phyloP scores from a whole-genome alignment of 257 asterid species.

The Osmanthus fragrans region DNA sequence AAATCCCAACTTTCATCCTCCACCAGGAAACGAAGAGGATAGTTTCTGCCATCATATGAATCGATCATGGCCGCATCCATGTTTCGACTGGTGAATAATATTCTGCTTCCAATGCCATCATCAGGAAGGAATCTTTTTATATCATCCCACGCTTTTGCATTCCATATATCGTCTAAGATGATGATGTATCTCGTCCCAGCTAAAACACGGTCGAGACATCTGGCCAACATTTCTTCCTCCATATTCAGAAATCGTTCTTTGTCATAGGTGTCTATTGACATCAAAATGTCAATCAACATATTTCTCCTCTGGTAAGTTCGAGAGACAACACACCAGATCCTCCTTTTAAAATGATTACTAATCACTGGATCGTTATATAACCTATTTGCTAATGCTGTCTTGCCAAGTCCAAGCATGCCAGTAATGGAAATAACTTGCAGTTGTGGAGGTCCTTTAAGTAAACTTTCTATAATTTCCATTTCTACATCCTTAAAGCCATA shows the following conservation, averaged over 20 bases:
- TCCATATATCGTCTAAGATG: constrained; percentile 48
- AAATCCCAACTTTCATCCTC: background rate
- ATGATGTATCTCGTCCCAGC: constrained; percentile 31
- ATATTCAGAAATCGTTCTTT: background rate
- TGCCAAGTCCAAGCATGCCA: constrained; percentile 46
- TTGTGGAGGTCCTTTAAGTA: no score
- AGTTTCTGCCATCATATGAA: background rate
- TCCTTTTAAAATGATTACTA: constrained; percentile 15
- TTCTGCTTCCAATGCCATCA: constrained; percentile 33
- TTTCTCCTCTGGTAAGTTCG: constrained; percentile 10
- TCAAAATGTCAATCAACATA: constrained; percentile 24
- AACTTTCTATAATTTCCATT: no score
- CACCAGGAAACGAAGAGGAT: background rate
- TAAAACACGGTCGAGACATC: constrained; percentile 18
- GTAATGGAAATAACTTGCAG: constrained; percentile 28
- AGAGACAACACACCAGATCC: constrained; percentile 25
- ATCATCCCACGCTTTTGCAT: constrained; percentile 20
- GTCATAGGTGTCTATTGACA: background rate
- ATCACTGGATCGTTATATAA: constrained; percentile 18
- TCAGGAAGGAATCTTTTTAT: background rate
- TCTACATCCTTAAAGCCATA: background rate
- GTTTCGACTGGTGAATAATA: constrained; percentile 32
- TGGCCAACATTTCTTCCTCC: background rate
- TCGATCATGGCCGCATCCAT: background rate
- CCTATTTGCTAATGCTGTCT: constrained; percentile 33